Evolutionary conservation across 176 grass and related monocot species (phyloP).

Genomic region (Musa acuminata): DNA sequence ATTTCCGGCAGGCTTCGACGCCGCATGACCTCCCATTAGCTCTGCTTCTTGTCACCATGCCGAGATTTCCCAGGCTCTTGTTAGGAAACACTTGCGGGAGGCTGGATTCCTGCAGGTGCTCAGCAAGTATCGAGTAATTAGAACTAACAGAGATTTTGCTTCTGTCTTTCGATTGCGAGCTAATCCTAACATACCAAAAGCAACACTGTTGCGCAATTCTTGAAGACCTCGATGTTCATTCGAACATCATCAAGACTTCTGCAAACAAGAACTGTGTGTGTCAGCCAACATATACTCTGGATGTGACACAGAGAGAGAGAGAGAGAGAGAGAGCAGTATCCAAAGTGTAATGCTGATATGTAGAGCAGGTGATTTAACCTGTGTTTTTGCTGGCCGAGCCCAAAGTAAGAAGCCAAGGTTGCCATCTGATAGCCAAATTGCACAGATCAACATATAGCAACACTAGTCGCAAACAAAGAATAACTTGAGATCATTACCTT

Average conservation of each 20-base stretch:
- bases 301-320: neutral
- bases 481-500: slow-evolving; percentile 28
- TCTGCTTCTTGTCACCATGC: slow-evolving; percentile 50
- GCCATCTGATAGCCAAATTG: slow-evolving; percentile 49
- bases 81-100: slow-evolving; percentile 40
- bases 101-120: slow-evolving; percentile 42
- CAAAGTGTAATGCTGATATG: neutral
- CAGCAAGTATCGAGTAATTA: neutral
- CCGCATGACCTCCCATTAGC: slow-evolving; percentile 5
- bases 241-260: slow-evolving; percentile 70
- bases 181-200: slow-evolving; percentile 35
- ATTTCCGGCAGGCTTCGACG: slow-evolving; percentile 13
- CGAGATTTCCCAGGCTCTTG: neutral
- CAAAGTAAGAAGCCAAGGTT: slow-evolving; percentile 69
- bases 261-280: neutral
- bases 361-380: slow-evolving; percentile 14
- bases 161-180: neutral
- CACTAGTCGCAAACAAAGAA: neutral
- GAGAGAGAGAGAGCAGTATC: neutral
- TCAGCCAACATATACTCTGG: neutral
- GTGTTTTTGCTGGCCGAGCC: slow-evolving; percentile 61
- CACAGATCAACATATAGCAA: neutral
- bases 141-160: neutral
- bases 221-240: slow-evolving; percentile 92
- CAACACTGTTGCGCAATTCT: slow-evolving; percentile 79